These are phyloP conservation scores for Zygoascus flipseniorum DNA, from an alignment of 805 yeast genomes.

Conservation along the genomic window DNA sequence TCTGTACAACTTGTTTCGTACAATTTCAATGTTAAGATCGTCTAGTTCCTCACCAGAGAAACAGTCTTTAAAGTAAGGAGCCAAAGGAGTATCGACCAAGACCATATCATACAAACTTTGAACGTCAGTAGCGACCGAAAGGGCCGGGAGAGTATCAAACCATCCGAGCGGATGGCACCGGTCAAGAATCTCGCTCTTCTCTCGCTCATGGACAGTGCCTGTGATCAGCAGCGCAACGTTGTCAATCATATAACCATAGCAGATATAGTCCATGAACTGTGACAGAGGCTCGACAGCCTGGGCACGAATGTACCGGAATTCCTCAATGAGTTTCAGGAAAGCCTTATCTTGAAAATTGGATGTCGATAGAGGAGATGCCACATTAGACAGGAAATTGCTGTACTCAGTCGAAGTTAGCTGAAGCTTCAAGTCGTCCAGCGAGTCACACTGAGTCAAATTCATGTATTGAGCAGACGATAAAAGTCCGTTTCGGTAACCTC, in stretches of 20 bases:
- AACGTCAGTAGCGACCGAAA: conserved; percentile 89
- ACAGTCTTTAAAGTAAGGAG: conserved; percentile 90
- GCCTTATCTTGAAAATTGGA: conserved; percentile 77
- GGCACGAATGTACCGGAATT: conserved; percentile 75
- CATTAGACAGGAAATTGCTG: conserved; percentile 79
- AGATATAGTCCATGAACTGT: conserved; percentile 82
- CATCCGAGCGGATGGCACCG: conserved; percentile 97
- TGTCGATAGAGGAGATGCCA: conserved; percentile 77
- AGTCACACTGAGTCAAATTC: conserved; percentile 92
- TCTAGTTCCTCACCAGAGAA: conserved; percentile 78
- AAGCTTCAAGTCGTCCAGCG: conserved; percentile 84
- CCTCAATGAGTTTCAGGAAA: conserved; percentile 62
- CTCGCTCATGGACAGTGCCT: conserved; percentile 93
- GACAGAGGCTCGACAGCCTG: conserved; percentile 77
- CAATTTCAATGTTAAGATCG: conserved; percentile 90
- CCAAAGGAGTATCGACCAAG: conserved; percentile 91
- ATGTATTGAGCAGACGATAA: conserved; percentile 72
- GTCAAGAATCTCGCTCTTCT: conserved; percentile 74
- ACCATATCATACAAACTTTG: conserved; percentile 91
- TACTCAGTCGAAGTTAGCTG: conserved; percentile 95
- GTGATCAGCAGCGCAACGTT: conserved; percentile 93
- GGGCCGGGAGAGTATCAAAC: conserved; percentile 95
- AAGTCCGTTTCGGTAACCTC: conserved; percentile 87
- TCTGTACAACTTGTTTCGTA: conserved; percentile 83
- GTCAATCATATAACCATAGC: conserved; percentile 97